Evolutionary conservation across 768 basidiomycete species (phyloP).

Genomic region (Ramaria sp.): DNA sequence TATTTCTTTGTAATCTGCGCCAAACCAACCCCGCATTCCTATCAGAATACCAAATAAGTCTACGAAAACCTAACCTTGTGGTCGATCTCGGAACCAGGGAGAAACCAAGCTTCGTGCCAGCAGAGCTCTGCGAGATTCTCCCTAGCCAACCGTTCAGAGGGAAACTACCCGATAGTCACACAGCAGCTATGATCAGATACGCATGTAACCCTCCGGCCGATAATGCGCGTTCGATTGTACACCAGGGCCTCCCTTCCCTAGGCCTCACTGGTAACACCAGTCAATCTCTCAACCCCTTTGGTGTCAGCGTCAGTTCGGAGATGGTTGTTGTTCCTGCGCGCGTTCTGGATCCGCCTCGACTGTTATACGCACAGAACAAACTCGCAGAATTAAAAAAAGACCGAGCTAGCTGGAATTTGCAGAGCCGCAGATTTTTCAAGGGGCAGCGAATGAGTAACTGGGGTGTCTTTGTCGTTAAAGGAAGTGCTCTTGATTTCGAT

Average conservation of each 20-base stretch:
- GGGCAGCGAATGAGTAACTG: constrained; percentile 51
- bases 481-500: constrained; percentile 48
- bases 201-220: constrained; percentile 54
- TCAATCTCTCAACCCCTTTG: constrained; percentile 41
- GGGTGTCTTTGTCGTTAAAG: constrained; percentile 56
- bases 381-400: constrained; percentile 28
- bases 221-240: constrained; percentile 49
- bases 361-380: constrained; percentile 38
- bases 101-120: constrained; percentile 42
- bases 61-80: constrained; percentile 40
- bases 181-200: constrained; percentile 55
- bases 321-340: constrained; percentile 61
- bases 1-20: not conserved
- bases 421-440: constrained; percentile 49
- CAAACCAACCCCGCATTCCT: not conserved
- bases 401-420: constrained; percentile 65
- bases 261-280: constrained; percentile 27
- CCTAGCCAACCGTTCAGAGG: constrained; percentile 35
- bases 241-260: constrained; percentile 45
- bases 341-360: constrained; percentile 45
- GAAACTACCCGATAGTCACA: constrained; percentile 53
- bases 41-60: constrained; percentile 46
- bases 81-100: constrained; percentile 44
- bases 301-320: constrained; percentile 38
- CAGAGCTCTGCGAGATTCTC: constrained; percentile 62